Conservation (phyloP, 306 rosid species). For the Prinsepia uniflora region DNA sequence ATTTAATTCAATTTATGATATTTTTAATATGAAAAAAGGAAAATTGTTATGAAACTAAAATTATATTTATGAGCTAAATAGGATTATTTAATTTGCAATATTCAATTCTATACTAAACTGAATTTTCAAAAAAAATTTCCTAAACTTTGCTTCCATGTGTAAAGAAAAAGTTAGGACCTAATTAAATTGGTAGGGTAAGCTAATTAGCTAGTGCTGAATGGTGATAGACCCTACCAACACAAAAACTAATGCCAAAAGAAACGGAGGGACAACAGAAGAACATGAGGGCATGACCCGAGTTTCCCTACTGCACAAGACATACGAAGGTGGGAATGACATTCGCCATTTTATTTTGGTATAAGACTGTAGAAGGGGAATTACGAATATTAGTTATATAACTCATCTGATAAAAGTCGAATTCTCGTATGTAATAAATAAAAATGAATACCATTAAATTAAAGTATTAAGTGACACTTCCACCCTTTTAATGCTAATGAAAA, state of each 20-base stretch:
- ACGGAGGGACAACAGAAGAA: conserved; percentile 10
- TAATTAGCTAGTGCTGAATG: not conserved
- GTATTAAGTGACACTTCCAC: too few species aligned
- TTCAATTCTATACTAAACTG: not conserved
- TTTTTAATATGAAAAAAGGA: too few species aligned
- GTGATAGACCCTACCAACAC: not conserved
- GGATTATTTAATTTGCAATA: too few species aligned
- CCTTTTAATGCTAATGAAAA: not conserved
- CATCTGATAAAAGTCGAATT: too few species aligned
- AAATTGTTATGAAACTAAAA: too few species aligned
- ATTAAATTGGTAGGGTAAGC: not conserved
- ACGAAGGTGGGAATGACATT: conserved; percentile 1
- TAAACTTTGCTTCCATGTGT: not conserved
- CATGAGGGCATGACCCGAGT: conserved; percentile 33
- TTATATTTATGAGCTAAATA: too few species aligned
- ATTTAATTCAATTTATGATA: too few species aligned
- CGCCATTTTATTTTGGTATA: too few species aligned
- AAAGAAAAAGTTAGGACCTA: not conserved
- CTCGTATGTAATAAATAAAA: too few species aligned
- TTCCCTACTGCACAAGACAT: conserved; percentile 18
- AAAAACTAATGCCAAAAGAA: not conserved
- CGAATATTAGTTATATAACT: too few species aligned
- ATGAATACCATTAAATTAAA: too few species aligned
- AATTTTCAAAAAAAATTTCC: not conserved
- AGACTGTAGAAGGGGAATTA: too few species aligned